Evolutionary conservation across 371 early-diverging fungal species (phyloP), one percentile per base, ranked within the genome.

Genomic region (Mucor lusitanicus): DNA sequence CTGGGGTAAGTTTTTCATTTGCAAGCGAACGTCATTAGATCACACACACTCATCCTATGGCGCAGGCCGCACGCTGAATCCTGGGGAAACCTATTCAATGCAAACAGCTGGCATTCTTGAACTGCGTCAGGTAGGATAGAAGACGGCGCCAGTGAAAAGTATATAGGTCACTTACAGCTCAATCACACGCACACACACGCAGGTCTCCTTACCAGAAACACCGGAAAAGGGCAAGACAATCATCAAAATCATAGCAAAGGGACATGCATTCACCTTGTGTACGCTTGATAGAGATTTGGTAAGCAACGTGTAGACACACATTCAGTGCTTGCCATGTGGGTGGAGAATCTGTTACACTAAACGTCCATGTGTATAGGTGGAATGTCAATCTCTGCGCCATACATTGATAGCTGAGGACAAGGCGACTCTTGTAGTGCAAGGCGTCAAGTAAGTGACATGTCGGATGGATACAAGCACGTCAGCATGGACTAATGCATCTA

Each of bases 371-470:
- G 25, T 17, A 6, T 27, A 69, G 70, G 21, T 69, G 0, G 73
- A 73, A 64, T 25, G 32, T 15, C 73, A 73, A 42, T 25, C 3
- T 13, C 35, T 73, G 19, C 25, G 66, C 35, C 70, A 69, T 37
- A 27, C 17, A 0, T 67, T 73, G 57, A 55, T 66, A 17, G 50
- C 48, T 15, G 60, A 63, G 21, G 73, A 73, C 27, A 15, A 46
- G 37, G 70, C 70, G 11, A 69, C 53, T 0, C 50, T 73, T 0
- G 50, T 46, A 32, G 28, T 69, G 8, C 21, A n/a, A 3, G 73
- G 73, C 3, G 12, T 40, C 44, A 69, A 69, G 73, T 73, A 73
- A 69, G 73, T 73, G 69, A 66, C 39, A 30, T 6, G 35, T 35
- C 35, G 19, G 1, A 27, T 15, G 3, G 35, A 28, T 61, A 9